Evolutionary conservation across 345 rosid genomes (phyloP).

Genomic region (Iberis pinnata): DNA sequence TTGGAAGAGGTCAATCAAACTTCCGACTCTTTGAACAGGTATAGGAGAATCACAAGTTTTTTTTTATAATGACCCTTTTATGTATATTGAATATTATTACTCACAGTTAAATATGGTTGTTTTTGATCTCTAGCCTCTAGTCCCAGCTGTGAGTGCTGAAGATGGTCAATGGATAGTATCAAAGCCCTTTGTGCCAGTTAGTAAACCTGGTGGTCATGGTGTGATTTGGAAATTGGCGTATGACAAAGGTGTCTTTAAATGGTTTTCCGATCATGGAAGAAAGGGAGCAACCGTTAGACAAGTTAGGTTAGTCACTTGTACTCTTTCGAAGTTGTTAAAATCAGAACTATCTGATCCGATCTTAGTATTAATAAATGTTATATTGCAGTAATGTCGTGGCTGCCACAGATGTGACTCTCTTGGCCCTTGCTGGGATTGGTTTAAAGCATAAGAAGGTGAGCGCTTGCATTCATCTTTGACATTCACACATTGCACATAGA

Average conservation of each 20-base stretch:
- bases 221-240: constrained; percentile 94
- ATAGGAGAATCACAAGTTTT: neutral
- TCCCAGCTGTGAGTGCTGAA: constrained; percentile 72
- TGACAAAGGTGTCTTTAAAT: constrained; percentile 77
- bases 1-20: constrained; percentile 81
- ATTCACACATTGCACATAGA: neutral
- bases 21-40: constrained; percentile 96
- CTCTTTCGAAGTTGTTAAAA: constrained; percentile 1
- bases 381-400: constrained; percentile 87
- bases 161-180: constrained; percentile 80
- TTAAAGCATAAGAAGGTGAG: constrained; percentile 60
- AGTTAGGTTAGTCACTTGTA: constrained; percentile 63
- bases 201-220: constrained; percentile 97
- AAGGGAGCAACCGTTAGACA: constrained; percentile 89
- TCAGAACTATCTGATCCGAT: constrained; percentile 5
- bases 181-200: constrained; percentile 70
- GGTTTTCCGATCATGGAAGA: constrained; percentile 79
- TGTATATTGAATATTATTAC: neutral
- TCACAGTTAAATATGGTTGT: constrained; percentile 13
- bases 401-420: constrained; percentile 78
- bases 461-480: constrained; percentile 10
- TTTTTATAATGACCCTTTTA: neutral
- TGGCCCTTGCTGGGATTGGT: constrained; percentile 92
- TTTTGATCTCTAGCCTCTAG: constrained; percentile 63
- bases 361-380: constrained; percentile 16